Conservation (phyloP, 169 alveolate species). For the Eimeria acervulina region DNA sequence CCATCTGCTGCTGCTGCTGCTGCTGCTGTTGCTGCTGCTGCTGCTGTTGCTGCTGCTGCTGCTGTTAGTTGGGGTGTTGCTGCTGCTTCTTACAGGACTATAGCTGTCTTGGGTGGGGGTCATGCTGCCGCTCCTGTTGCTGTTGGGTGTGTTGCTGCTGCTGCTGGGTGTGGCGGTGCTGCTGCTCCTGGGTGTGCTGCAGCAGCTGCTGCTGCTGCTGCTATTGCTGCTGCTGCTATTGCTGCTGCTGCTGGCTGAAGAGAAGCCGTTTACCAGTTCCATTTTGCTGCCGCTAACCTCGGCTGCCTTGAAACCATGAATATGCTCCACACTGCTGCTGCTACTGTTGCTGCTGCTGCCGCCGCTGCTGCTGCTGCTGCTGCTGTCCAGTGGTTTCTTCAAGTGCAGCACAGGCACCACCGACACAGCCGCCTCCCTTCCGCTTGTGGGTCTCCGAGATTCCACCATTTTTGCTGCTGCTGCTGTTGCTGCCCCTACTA, state of each 20-base stretch:
- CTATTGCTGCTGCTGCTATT: background rate
- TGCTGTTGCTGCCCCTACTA: background rate
- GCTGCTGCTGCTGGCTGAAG: background rate
- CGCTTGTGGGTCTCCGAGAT: background rate
- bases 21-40: slow-evolving; percentile 3
- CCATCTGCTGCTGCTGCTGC: too few relatives aligned
- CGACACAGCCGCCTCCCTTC: background rate
- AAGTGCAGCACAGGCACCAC: slow-evolving; percentile 27
- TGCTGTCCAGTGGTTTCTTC: background rate
- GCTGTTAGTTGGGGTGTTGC: background rate
- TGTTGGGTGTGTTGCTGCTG: background rate
- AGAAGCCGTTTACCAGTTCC: background rate
- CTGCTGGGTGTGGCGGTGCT: background rate
- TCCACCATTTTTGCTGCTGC: slow-evolving; percentile 25
- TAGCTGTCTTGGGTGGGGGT: too few relatives aligned
- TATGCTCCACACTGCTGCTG: slow-evolving; percentile 2
- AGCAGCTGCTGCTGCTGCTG: background rate
- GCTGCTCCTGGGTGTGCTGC: background rate
- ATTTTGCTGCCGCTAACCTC: background rate
- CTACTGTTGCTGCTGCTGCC: slow-evolving; percentile 20
- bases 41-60: slow-evolving; percentile 15
- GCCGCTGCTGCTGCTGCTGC: slow-evolving; percentile 32
- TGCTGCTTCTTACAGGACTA: background rate
- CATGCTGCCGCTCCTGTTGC: background rate
- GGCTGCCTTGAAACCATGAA: background rate